Evolutionary conservation across 305 asterid genomes (phyloP).

Genomic region (Caryopteris hybrid): DNA sequence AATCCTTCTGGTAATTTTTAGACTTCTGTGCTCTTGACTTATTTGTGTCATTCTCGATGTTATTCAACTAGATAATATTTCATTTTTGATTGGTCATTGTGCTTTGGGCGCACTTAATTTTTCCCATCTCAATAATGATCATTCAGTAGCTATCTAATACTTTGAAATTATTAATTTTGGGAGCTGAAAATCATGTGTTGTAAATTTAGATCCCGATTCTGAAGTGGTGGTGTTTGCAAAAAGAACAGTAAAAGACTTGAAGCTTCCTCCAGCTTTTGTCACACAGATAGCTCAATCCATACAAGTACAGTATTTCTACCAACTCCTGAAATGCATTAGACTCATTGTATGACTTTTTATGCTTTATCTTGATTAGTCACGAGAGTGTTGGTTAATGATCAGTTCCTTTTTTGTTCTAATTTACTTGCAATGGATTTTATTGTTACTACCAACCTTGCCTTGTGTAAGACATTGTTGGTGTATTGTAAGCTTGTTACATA

Average conservation of each 20-base stretch:
- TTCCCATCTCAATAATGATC: no score
- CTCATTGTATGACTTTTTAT: not conserved
- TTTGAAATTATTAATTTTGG: not conserved
- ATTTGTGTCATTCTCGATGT: no score
- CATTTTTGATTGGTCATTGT: no score
- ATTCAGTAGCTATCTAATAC: no score
- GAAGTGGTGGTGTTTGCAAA: slow-evolving; percentile 84
- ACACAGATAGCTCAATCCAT: slow-evolving; percentile 91
- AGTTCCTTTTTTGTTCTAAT: not conserved
- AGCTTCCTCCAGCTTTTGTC: slow-evolving; percentile 86
- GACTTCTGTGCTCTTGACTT: no score
- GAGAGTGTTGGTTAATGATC: not conserved
- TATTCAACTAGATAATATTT: no score
- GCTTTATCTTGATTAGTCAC: slow-evolving; percentile 4
- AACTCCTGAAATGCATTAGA: no score
- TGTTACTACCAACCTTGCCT: no score
- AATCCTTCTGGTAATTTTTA: slow-evolving; percentile 92
- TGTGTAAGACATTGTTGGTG: no score
- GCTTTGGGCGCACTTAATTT: no score
- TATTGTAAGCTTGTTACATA: no score
- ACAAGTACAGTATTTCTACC: slow-evolving; percentile 46
- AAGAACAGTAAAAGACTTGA: slow-evolving; percentile 87
- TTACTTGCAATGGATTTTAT: no score
- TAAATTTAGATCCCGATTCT: slow-evolving; percentile 70
- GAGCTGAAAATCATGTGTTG: slow-evolving; percentile 14